Percentiles rank a stretch among this genome's conserved stretches.
Conservation (phyloP, 2,329 filamentous ascomycete species). For the Tolypocladium nubicola region DNA sequence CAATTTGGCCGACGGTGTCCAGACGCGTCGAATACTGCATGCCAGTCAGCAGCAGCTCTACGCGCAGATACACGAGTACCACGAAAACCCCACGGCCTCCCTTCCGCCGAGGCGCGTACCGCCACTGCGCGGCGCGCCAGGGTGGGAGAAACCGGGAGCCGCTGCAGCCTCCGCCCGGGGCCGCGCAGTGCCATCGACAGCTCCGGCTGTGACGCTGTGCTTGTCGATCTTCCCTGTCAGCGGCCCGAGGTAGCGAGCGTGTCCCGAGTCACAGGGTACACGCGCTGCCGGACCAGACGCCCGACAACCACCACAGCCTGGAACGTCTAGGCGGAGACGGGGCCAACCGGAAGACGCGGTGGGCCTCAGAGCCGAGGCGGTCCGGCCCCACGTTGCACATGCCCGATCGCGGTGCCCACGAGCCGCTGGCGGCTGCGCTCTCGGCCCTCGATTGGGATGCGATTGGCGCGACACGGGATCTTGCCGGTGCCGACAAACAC, state of each 20-base stretch:
- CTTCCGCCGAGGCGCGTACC: neutral
- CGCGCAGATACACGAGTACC: neutral
- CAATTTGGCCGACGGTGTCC: neutral
- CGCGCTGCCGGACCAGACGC: neutral
- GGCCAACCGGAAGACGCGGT: neutral
- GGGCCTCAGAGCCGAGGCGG: neutral
- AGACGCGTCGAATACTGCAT: neutral
- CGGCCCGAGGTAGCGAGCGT: neutral
- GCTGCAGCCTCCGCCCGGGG: neutral
- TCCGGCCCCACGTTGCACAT: slow-evolving; percentile 2
- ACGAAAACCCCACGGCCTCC: neutral
- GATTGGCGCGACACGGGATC: neutral
- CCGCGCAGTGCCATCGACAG: neutral
- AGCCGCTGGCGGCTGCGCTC: neutral
- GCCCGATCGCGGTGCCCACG: neutral
- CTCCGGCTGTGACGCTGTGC: neutral
- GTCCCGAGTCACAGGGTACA: neutral
- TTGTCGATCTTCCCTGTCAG: neutral
- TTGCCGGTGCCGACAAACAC: neutral
- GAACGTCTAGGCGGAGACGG: neutral
- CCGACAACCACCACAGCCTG: neutral
- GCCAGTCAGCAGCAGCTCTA: neutral
- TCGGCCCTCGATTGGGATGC: neutral
- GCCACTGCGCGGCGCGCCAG: neutral
- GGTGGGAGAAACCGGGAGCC: neutral